Base-by-base conservation (phyloP, 495 filamentous ascomycete species). In the Lasiosphaeria hispida region DNA sequence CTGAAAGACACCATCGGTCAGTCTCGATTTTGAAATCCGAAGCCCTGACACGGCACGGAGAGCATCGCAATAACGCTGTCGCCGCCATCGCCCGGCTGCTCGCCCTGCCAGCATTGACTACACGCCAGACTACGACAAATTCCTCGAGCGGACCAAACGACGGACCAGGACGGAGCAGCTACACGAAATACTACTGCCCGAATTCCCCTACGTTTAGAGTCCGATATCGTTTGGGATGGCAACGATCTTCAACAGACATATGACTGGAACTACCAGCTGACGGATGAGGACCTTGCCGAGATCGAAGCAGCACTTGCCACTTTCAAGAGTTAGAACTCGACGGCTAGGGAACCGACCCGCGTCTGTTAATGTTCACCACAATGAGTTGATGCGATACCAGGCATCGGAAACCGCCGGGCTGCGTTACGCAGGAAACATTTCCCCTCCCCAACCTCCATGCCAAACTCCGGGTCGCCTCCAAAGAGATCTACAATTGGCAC, bases 151-250 rank as follows among this genome's bases (percentile, higher is more conserved):
- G 17, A 70, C 66, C 38, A 67, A 75, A 57, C 71, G 70, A n/a
- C 73, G 81, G 33, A 73, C 75, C 15, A 73, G 72, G 36, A 73
- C 68, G 0, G 77, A 80, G 35, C 55, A 62, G 7, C 57, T 82
- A 6, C 64, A 71, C 3, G 72, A 61, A 11, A 69, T 62, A 0
- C 57, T 86, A 1, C 84, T 83, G 0, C 60, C 63, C 1, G 79
- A 77, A 0, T 86, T 81, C 55, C 84, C 84, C 10, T 33, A 65
- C 39, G 78, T 35, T 53, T 87, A 11, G 63, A 63, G 0, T 80
- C 78, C 0, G 66, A 76, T 2, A 67, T 86, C 1, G 83, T 85
- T 0, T 87, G 84, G 84, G 82, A 84, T 47, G 81, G 81, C 0
- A 68, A 76, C 42, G 77, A 75, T 23, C 61, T 85, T 10, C 72